Base-by-base conservation (phyloP, 2,329 filamentous ascomycete genomes). In the Botrytis paeoniae region DNA sequence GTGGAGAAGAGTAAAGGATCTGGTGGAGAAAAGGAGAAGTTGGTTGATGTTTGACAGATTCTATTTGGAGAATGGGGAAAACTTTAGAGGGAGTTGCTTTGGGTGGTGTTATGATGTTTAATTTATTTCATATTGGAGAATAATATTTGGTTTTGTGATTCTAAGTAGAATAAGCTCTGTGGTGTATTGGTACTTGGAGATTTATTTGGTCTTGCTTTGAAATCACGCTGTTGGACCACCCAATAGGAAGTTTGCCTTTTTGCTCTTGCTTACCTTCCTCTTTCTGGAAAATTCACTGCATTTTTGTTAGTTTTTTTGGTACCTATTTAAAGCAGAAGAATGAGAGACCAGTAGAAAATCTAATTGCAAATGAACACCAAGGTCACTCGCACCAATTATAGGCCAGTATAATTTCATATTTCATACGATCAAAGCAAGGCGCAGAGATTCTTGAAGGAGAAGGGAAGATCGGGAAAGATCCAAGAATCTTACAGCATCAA, bases 41-140 rank as follows among this genome's bases (percentile, higher is more conserved):
- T 79, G 70, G 75, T 79, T 62, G 77, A 79, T 75, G 74, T 79
- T 71, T 78, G 61, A 68, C 32, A 20, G 8, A 20, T 12, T 51
- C n/a, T 18, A 4, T 39, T 12, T 22, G 35, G 4, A 9, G 9
- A 37, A 7, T 2, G 35, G 2, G 16, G 18, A 66, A 29, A 32
- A 22, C 51, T 37, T 9, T 65, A 25, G 5, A 68, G 20, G 5
- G 25, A 54, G 9, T 7, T 41, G 6, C 29, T 37, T 57, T 25
- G 37, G 48, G 25, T 2, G 22, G 9, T 10, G 4, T 39, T 39
- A 2, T 39, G 7, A 51, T 29, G 9, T 37, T 1, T n/a, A 9
- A 5, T 37, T 12, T 18, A 16, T 8, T 5, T 25, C 22, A 12
- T n/a, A 4, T n/a, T 48, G 1, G 12, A 37, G 8, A 39, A 39